Conservation (phyloP, 2,329 filamentous ascomycete genomes). For the Calycina herbarum region DNA sequence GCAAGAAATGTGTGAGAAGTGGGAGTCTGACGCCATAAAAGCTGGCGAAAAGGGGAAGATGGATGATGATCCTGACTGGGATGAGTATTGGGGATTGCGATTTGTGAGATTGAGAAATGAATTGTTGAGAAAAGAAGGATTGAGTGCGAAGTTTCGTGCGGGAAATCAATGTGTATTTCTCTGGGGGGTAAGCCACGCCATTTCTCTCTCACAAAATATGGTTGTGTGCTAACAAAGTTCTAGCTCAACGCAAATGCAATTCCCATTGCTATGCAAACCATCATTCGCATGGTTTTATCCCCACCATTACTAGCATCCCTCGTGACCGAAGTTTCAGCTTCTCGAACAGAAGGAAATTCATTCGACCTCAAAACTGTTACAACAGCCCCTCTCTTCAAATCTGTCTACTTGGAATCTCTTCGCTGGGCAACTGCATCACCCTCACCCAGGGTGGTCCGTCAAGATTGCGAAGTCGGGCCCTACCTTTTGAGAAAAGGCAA, state of each 20-base stretch:
- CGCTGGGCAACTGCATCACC: constrained; percentile 24
- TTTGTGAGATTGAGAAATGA: constrained; percentile 15
- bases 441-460: constrained; percentile 18
- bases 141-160: constrained; percentile 19
- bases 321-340: constrained; percentile 12
- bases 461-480: constrained; percentile 18
- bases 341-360: constrained; percentile 5
- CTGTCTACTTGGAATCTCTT: constrained; percentile 20
- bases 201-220: not conserved
- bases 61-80: constrained; percentile 16
- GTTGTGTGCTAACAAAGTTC: not conserved
- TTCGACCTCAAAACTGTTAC: constrained; percentile 15
- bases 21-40: constrained; percentile 20
- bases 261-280: constrained; percentile 20
- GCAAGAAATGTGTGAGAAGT: constrained; percentile 17
- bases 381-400: constrained; percentile 17
- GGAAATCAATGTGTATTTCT: constrained; percentile 20
- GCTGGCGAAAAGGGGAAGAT: constrained; percentile 16
- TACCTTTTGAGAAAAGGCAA: constrained; percentile 19
- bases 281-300: constrained; percentile 12
- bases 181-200: constrained; percentile 19
- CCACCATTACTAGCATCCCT: constrained; percentile 13
- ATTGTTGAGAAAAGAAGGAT: constrained; percentile 14
- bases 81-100: constrained; percentile 21
- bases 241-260: constrained; percentile 23